phyloP scores from a whole-genome alignment of 129 eudicot species.

The Arctium lappa region DNA sequence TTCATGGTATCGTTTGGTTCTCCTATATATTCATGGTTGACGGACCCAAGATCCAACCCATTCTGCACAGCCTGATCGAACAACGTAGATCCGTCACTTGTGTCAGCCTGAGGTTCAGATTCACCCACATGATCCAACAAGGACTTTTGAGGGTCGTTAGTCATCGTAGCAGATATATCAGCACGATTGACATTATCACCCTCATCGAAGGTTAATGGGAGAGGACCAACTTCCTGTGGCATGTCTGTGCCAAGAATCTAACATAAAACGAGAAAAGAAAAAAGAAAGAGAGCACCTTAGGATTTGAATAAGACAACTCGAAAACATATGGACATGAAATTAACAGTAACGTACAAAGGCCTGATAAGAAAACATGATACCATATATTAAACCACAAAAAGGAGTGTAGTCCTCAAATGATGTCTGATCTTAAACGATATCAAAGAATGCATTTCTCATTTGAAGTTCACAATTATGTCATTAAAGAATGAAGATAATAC shows the following conservation, averaged over 20 bases:
- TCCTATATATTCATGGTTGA: constrained; percentile 41
- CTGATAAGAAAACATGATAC: background rate
- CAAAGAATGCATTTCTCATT: background rate
- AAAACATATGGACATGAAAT: background rate
- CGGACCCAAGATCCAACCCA: constrained; percentile 22
- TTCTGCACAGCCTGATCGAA: constrained; percentile 35
- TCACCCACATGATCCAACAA: constrained; percentile 25
- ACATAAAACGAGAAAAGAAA: background rate
- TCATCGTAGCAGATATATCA: constrained; percentile 19
- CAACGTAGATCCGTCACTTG: constrained; percentile 30
- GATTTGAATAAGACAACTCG: background rate
- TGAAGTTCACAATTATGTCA: background rate
- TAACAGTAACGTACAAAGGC: background rate
- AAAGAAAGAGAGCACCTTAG: background rate
- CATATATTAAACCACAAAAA: constrained; percentile 63
- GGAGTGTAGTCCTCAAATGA: constrained; percentile 68
- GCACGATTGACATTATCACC: constrained; percentile 18
- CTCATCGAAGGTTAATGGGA: constrained; percentile 23
- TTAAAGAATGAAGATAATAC: background rate
- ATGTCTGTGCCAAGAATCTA: constrained; percentile 55
- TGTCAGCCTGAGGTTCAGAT: constrained; percentile 15
- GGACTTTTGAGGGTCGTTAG: constrained; percentile 22
- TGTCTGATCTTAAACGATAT: background rate
- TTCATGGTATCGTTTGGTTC: constrained; percentile 37
- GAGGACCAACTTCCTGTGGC: constrained; percentile 33